Base-by-base conservation (phyloP, 257 asterid genomes). In the Nicotiana tabacum region DNA sequence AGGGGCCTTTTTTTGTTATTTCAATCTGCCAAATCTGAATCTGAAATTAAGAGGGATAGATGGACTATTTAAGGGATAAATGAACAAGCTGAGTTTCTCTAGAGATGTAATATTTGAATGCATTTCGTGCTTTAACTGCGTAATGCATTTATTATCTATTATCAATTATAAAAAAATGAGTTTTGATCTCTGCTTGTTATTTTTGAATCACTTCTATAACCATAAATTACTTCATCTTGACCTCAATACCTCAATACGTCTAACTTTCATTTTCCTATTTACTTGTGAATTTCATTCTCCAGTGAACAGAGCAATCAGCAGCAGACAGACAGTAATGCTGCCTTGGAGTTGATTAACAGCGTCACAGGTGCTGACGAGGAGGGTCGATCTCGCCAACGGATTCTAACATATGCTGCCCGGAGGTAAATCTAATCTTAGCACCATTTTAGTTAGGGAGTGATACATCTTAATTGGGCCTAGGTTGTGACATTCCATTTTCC, bases 371-470 rank as follows among this genome's bases (percentile, higher is more conserved):
- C 88, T 83, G 99, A 94, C 65, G 98, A 94, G 88, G 99, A 96
- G 86, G 98, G 98, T 66, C 93, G 96, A 86, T 94, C 99, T 85
- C 99, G 99, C 83, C 98, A 96, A 88, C 92, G 95, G 84, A 89
- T 96, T 88, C 99, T 96, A 68, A 92, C 98, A 55, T 96, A 89
- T 82, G 98, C 99, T 87, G 99, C 99, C 53, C 90, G 91, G 94
- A 96, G 98, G 99, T 96, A 84, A 78, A 18, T 83, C 77, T 77
- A 37, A 68, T 81, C 82, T 88, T 35, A 30, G 80, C 61, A 51
- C 72, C 64, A 80, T 18, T 69, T 65, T 78, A 80, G 68, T 37
- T 77, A 24, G 80, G 39, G 66, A 78, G 79, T 82, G 43, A 79
- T 35, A n/a, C 70, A 62, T 69, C 15, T 66, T 81, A 76, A 76